These are phyloP conservation scores for Cryptococcus wingfieldii DNA, from an alignment of 1,284 basidiomycete genomes.

Conservation along the genomic window DNA sequence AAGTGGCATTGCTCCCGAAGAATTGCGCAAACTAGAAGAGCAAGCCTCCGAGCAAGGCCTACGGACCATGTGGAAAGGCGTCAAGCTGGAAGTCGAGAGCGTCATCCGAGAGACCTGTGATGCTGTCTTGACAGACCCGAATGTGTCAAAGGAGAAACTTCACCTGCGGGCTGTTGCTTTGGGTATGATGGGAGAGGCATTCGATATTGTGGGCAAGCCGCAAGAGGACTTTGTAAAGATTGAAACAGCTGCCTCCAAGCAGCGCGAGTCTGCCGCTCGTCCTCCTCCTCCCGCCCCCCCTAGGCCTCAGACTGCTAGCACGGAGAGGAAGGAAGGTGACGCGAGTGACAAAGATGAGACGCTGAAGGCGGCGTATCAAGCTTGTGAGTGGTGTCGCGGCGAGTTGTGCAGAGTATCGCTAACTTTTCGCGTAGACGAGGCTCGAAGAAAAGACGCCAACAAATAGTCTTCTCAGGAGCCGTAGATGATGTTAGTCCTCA, in stretches of 20 bases:
- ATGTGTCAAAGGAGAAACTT: constrained; percentile 56
- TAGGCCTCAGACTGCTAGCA: constrained; percentile 1
- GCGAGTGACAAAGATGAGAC: constrained; percentile 21
- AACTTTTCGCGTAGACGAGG: constrained; percentile 4
- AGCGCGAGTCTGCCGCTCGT: constrained; percentile 38
- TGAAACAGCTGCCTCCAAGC: constrained; percentile 58
- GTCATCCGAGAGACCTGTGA: constrained; percentile 92
- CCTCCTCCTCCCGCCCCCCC: constrained; percentile 9
- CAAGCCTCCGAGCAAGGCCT: constrained; percentile 92
- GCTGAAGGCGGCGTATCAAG: constrained; percentile 31
- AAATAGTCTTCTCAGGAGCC: background rate
- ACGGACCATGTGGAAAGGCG: constrained; percentile 90
- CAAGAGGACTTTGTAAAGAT: constrained; percentile 71
- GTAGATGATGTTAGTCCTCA: background rate
- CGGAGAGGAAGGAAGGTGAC: constrained; percentile 4
- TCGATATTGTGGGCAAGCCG: constrained; percentile 59
- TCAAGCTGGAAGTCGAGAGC: constrained; percentile 91
- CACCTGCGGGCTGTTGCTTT: constrained; percentile 73
- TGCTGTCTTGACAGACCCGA: constrained; percentile 60
- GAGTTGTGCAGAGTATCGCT: no score
- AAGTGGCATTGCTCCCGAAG: constrained; percentile 77
- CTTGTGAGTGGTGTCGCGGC: constrained; percentile 24
- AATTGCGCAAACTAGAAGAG: constrained; percentile 86
- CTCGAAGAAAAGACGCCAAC: constrained; percentile 5
- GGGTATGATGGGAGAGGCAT: constrained; percentile 72